phyloP scores from a whole-genome alignment of 2,329 filamentous ascomycete species.

The Nemania diffusa region DNA sequence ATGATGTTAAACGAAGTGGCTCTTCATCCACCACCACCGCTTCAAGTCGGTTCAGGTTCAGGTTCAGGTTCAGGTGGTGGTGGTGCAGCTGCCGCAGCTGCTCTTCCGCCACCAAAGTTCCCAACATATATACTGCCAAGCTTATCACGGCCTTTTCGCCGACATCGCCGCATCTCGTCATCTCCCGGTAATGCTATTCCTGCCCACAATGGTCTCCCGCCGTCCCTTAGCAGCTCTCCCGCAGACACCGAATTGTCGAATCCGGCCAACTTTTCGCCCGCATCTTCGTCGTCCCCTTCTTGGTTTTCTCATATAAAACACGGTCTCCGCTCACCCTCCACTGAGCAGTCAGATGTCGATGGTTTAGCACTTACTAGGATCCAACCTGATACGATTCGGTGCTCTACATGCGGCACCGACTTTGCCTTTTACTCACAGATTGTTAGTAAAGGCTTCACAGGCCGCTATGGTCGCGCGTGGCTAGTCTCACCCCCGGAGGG shows the following conservation, averaged over 20 bases:
- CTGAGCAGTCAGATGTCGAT: slow-evolving; percentile 32
- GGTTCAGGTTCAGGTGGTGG: neutral
- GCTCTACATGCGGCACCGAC: slow-evolving; percentile 67
- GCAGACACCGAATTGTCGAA: slow-evolving; percentile 49
- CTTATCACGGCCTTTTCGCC: slow-evolving; percentile 60
- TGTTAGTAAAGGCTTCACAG: slow-evolving; percentile 73
- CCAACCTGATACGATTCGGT: slow-evolving; percentile 67
- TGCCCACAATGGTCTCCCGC: slow-evolving; percentile 46
- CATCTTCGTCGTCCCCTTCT: slow-evolving; percentile 42
- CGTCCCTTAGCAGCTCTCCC: slow-evolving; percentile 52
- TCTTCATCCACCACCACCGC: slow-evolving; percentile 24
- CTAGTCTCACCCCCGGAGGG: slow-evolving; percentile 60
- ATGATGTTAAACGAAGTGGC: slow-evolving; percentile 44
- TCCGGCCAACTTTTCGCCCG: slow-evolving; percentile 40
- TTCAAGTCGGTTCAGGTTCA: neutral
- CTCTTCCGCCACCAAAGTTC: slow-evolving; percentile 54
- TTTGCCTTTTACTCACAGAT: slow-evolving; percentile 71
- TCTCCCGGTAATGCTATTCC: slow-evolving; percentile 44
- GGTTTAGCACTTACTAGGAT: slow-evolving; percentile 53
- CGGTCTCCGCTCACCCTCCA: slow-evolving; percentile 28
- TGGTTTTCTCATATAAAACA: slow-evolving; percentile 41
- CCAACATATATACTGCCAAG: slow-evolving; percentile 64
- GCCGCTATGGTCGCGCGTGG: slow-evolving; percentile 71
- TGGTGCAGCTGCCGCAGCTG: slow-evolving; percentile 5
- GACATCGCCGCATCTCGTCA: slow-evolving; percentile 51